Base-by-base conservation (phyloP, 1,284 basidiomycete genomes). In the Sanguinoderma infundibulare region DNA sequence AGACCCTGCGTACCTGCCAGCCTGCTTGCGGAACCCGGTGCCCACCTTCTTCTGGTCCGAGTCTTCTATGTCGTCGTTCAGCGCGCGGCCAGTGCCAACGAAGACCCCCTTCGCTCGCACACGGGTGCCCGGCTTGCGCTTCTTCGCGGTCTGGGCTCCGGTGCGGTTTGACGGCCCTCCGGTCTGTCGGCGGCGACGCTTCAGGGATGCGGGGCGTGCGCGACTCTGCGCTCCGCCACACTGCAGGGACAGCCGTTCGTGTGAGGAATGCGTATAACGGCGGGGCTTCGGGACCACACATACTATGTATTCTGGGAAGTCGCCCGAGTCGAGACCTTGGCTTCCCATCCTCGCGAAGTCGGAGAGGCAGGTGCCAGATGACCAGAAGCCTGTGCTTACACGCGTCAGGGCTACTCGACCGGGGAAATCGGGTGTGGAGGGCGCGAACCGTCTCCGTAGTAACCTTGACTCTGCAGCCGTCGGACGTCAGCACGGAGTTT, bases 221-320 rank as follows among this genome's bases (percentile, higher is more conserved):
- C 85, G 83, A 8, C 77, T 76, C 70, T 92, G 90, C 20, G 92
- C 91, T n/a, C 91, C 91, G 57, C 91, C 92, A 67, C 91, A 94
- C 90, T 92, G 54, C 42, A 32, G 39, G 54, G 32, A 57, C 50
- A 42, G 53, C 57, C n/a, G 53, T 49, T 26, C 15, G 14, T 14
- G 36, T 30, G 9, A 44, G 15, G 24, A 40, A 7, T 32, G 32
- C 20, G 34, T 6, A 20, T 20, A 51, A 51, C 17, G 28, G 32
- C 20, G 34, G 9, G 20, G n/a, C 20, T 36, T 22, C n/a, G 20
- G 12, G 32, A 24, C 49, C n/a, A 34, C 5, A 56, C 75, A 32
- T 63, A 91, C 90, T 80, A 92, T 83, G 71, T 87, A 92, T 75
- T 92, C 89, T 6, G 91, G 91, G 6, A 92, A 77, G 60, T 88